Percentiles rank a stretch among this genome's conserved stretches.
phyloP scores from a whole-genome alignment of 345 rosid genomes.

The Laguncularia racemosa region DNA sequence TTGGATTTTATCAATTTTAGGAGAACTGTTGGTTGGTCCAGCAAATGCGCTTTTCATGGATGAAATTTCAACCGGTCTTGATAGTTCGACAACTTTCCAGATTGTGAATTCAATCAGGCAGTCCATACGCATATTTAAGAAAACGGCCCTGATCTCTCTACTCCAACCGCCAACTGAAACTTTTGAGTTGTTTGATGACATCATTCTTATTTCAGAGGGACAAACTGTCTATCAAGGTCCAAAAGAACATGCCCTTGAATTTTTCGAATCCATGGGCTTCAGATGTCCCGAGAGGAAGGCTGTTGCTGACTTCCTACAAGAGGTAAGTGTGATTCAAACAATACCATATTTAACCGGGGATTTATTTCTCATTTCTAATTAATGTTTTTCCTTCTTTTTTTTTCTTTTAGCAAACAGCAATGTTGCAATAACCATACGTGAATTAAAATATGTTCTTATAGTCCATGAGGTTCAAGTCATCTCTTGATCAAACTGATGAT shows the following conservation, averaged over 20 bases:
- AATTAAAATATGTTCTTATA: not conserved
- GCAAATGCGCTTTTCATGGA: constrained; percentile 48
- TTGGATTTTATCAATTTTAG: constrained; percentile 15
- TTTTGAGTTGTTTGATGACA: constrained; percentile 48
- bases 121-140: constrained; percentile 29
- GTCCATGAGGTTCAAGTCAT: constrained; percentile 1
- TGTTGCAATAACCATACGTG: too few species aligned
- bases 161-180: constrained; percentile 66
- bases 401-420: too few species aligned
- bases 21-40: constrained; percentile 53
- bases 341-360: not conserved
- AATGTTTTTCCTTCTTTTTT: too few species aligned
- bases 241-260: constrained; percentile 23
- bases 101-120: constrained; percentile 44
- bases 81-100: constrained; percentile 57
- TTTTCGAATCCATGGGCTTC: constrained; percentile 50
- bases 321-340: constrained; percentile 17
- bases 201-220: constrained; percentile 49
- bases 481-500: not conserved
- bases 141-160: constrained; percentile 43
- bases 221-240: constrained; percentile 48
- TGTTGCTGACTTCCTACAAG: constrained; percentile 48
- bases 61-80: constrained; percentile 53
- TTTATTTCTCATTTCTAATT: not conserved
- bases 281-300: constrained; percentile 49